Conservation (phyloP, 2,329 filamentous ascomycete genomes). For the Lachnellula willkommii region DNA sequence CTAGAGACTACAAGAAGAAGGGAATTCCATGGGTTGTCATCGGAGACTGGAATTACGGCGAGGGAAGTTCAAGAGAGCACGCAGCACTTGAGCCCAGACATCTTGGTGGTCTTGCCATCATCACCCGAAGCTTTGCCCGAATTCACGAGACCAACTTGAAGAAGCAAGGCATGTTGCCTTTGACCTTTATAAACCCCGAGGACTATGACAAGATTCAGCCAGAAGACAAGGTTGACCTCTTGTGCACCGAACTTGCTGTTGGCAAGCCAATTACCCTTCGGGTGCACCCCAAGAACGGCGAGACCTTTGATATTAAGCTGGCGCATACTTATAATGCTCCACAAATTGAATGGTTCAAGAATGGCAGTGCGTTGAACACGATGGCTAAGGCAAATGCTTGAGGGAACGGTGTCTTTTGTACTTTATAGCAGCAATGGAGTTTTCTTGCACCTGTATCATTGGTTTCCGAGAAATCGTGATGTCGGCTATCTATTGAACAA, state of each 20-base stretch:
- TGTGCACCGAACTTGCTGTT: constrained; percentile 83
- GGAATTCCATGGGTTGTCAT: constrained; percentile 95
- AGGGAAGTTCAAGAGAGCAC: constrained; percentile 96
- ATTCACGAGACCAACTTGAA: constrained; percentile 99
- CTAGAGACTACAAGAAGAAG: constrained; percentile 97
- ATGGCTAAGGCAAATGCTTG: constrained; percentile 68
- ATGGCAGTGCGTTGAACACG: constrained; percentile 94
- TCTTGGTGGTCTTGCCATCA: constrained; percentile 94
- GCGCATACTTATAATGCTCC: constrained; percentile 96
- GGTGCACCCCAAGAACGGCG: constrained; percentile 86
- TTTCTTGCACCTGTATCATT: background rate
- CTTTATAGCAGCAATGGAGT: constrained; percentile 11
- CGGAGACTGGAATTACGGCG: constrained; percentile 99
- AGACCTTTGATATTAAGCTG: constrained; percentile 75
- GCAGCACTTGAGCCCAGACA: constrained; percentile 96
- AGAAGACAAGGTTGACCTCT: constrained; percentile 83
- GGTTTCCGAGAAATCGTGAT: background rate
- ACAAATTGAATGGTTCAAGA: constrained; percentile 99
- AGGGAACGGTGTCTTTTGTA: constrained; percentile 15
- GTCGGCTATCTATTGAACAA: background rate
- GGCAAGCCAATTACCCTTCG: constrained; percentile 88
- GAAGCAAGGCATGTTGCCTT: constrained; percentile 99
- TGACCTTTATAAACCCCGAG: constrained; percentile 89
- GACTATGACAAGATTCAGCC: constrained; percentile 97
- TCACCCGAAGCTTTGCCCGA: constrained; percentile 92